phyloP scores from a whole-genome alignment of 129 eudicot species.

The Tagetes erecta region DNA sequence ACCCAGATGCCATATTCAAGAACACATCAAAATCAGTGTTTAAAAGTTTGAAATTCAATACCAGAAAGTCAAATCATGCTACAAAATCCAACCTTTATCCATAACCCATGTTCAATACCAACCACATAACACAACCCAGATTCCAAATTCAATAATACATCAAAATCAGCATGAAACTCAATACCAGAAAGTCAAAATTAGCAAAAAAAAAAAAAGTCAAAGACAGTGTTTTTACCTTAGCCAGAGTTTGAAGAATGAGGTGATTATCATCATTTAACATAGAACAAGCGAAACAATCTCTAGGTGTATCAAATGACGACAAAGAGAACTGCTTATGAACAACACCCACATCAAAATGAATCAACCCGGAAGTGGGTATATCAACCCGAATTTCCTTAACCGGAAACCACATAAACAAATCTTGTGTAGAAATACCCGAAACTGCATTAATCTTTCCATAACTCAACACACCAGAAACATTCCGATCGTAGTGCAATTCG shows the following conservation, averaged over 20 bases:
- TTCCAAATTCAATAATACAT: background rate
- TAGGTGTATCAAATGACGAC: constrained; percentile 15
- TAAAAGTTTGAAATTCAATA: too few relatives aligned
- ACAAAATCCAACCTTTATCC: too few relatives aligned
- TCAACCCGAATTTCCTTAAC: constrained; percentile 79
- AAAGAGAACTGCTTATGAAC: constrained; percentile 81
- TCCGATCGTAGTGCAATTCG: constrained; percentile 72
- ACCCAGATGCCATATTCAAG: too few relatives aligned
- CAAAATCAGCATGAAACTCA: too few relatives aligned
- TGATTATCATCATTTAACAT: constrained; percentile 10
- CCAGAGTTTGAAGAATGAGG: constrained; percentile 14
- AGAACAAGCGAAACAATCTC: constrained; percentile 62
- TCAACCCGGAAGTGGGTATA: constrained; percentile 75
- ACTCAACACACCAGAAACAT: constrained; percentile 57
- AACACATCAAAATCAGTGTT: too few relatives aligned
- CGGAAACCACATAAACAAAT: constrained; percentile 80
- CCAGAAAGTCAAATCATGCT: too few relatives aligned
- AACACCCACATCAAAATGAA: constrained; percentile 85
- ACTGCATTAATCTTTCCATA: constrained; percentile 60
- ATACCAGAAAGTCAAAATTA: too few relatives aligned
- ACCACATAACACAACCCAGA: background rate
- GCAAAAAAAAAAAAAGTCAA: too few relatives aligned
- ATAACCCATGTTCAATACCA: background rate
- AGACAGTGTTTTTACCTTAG: constrained; percentile 36
- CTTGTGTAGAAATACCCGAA: constrained; percentile 76